Percentiles rank a stretch among this genome's conserved stretches.
Conservation (phyloP, 225 moss, liverwort and hornwort genomes). For the Antitrichia curtipendula region DNA sequence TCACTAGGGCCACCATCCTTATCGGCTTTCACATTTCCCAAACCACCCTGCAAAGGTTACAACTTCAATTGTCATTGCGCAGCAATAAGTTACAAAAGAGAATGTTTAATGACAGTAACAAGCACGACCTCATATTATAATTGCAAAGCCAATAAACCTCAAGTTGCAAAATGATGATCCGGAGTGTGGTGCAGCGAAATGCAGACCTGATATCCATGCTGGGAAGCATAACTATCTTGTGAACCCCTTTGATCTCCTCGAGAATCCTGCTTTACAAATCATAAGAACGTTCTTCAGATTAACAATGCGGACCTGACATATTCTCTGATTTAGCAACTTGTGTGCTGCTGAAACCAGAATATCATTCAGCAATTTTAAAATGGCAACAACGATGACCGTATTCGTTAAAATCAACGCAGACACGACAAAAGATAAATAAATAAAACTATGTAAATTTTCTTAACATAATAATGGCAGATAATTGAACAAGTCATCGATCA, state of each 20-base stretch:
- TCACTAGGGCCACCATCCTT: conserved; percentile 96
- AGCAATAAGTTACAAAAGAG: not conserved
- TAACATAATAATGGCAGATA: no score
- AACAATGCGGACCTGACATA: not conserved
- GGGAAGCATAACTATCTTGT: conserved; percentile 25
- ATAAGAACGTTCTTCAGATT: not conserved
- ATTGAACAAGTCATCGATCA: not conserved
- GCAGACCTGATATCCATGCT: conserved; percentile 42
- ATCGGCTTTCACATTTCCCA: conserved; percentile 49
- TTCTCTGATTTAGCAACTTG: not conserved
- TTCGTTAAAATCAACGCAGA: not conserved
- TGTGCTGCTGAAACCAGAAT: not conserved
- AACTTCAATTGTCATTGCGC: not conserved
- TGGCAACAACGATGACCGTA: not conserved
- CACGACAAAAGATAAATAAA: not conserved
- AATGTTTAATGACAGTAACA: not conserved
- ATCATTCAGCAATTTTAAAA: not conserved
- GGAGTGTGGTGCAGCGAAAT: not conserved
- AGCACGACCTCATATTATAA: not conserved
- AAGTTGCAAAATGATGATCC: not conserved
- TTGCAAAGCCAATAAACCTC: not conserved
- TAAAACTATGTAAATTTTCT: not conserved
- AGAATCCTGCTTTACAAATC: conserved; percentile 23
- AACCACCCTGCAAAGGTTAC: conserved; percentile 17
- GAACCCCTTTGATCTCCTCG: conserved; percentile 34